Conservation (phyloP, 2,329 filamentous ascomycete genomes). For the Pyrenophora tritici-repentis region DNA sequence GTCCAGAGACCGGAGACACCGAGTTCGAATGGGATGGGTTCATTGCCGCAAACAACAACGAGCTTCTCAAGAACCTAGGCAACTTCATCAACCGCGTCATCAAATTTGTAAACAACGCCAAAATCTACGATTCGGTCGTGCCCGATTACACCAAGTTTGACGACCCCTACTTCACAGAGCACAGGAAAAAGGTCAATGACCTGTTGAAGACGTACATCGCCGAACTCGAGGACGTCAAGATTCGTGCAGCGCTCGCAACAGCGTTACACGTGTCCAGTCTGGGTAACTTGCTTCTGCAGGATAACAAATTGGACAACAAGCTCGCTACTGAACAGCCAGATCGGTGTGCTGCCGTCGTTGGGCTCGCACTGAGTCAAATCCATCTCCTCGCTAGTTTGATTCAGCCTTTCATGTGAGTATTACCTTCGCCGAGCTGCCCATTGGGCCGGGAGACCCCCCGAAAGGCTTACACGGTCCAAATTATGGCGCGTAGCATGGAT, state of each 20-base stretch:
- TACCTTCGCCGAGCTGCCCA: neutral
- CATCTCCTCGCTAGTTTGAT: conserved; percentile 80
- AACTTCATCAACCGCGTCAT: conserved; percentile 63
- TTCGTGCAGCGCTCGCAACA: conserved; percentile 68
- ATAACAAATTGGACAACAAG: conserved; percentile 63
- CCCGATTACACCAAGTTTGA: conserved; percentile 67
- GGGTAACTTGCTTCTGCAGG: conserved; percentile 64
- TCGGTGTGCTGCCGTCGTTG: conserved; percentile 67
- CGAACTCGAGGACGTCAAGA: conserved; percentile 72
- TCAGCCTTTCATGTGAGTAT: conserved; percentile 72
- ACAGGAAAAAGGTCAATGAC: conserved; percentile 67
- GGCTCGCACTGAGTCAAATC: conserved; percentile 81
- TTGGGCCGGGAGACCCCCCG: neutral
- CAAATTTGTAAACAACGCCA: conserved; percentile 74
- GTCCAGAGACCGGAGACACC: conserved; percentile 83
- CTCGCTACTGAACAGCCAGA: conserved; percentile 64
- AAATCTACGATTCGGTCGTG: conserved; percentile 69
- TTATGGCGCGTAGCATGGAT: neutral
- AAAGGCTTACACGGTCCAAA: neutral
- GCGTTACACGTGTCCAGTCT: conserved; percentile 68
- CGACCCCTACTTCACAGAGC: conserved; percentile 47
- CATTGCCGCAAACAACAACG: conserved; percentile 84
- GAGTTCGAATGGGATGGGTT: conserved; percentile 91
- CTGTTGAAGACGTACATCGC: conserved; percentile 69
- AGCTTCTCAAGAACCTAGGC: conserved; percentile 76